Evolutionary conservation across 805 yeast species (phyloP).

Genomic region (Kazachstania taianensis): DNA sequence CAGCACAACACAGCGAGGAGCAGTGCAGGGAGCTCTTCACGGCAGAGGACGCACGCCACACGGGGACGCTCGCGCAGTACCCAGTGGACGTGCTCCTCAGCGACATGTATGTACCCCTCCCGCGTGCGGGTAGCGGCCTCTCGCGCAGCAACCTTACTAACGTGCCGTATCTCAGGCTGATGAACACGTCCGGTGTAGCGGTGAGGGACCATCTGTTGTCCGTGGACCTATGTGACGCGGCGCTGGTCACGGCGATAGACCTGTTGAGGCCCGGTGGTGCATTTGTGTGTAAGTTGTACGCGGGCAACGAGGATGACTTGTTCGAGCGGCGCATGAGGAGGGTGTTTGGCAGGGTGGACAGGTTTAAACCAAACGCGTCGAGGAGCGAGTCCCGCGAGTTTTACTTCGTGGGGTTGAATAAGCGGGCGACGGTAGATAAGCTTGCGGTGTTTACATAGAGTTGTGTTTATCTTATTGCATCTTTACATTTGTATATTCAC

Average conservation of each 20-base stretch:
- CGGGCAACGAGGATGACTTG: slow-evolving; percentile 66
- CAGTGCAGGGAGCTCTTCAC: slow-evolving; percentile 20
- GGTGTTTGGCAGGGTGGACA: slow-evolving; percentile 52
- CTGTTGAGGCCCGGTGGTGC: slow-evolving; percentile 61
- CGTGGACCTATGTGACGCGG: slow-evolving; percentile 86
- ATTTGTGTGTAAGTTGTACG: slow-evolving; percentile 73
- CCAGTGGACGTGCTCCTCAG: slow-evolving; percentile 62
- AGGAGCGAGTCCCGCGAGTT: slow-evolving; percentile 72
- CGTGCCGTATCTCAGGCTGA: slow-evolving; percentile 81
- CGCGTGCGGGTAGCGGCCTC: slow-evolving; percentile 27
- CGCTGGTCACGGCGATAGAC: slow-evolving; percentile 62
- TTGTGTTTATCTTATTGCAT: too few species aligned
- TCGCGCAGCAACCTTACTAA: slow-evolving; percentile 52
- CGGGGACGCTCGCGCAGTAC: slow-evolving; percentile 10
- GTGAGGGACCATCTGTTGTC: slow-evolving; percentile 76
- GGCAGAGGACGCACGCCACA: slow-evolving; percentile 11
- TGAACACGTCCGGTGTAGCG: slow-evolving; percentile 76
- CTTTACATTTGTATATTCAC: slow-evolving; percentile 1
- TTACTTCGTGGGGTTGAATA: slow-evolving; percentile 62
- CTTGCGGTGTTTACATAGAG: slow-evolving; percentile 36
- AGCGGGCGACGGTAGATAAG: slow-evolving; percentile 35
- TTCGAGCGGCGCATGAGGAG: slow-evolving; percentile 49
- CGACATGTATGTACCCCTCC: slow-evolving; percentile 72
- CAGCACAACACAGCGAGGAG: slow-evolving; percentile 11
- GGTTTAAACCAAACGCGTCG: slow-evolving; percentile 76